phyloP scores from a whole-genome alignment of 768 basidiomycete species.

The Neoboletus brunneissimus region DNA sequence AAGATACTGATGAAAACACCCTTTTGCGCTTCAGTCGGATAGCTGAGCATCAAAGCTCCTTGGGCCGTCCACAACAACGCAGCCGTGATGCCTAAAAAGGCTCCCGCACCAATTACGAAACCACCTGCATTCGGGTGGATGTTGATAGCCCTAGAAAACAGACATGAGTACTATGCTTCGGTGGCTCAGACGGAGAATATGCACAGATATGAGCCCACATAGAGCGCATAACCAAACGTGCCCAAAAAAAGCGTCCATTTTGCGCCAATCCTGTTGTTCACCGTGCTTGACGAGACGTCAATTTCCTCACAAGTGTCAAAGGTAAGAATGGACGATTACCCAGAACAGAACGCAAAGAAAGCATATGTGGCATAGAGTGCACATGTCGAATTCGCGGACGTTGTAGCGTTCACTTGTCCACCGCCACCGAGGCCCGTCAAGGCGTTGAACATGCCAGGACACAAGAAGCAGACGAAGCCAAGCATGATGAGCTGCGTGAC shows the following conservation, averaged over 20 bases:
- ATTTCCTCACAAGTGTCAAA: background rate
- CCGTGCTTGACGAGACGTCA: conserved; percentile 43
- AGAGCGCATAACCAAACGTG: conserved; percentile 68
- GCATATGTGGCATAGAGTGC: conserved; percentile 64
- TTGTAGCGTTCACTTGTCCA: conserved; percentile 63
- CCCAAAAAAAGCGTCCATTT: conserved; percentile 70
- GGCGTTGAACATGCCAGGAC: conserved; percentile 69
- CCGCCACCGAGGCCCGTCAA: conserved; percentile 76
- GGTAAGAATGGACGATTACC: conserved; percentile 38
- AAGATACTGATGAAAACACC: conserved; percentile 72
- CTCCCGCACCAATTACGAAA: conserved; percentile 69
- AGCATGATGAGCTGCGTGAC: conserved; percentile 59
- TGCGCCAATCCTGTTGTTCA: conserved; percentile 76
- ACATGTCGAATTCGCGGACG: conserved; percentile 67
- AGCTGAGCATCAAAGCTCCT: conserved; percentile 74
- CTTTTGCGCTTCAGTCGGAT: conserved; percentile 74
- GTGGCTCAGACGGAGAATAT: conserved; percentile 19
- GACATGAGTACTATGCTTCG: background rate
- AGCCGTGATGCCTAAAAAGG: conserved; percentile 67
- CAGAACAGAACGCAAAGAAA: conserved; percentile 59
- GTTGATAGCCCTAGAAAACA: conserved; percentile 53
- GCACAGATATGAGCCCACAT: conserved; percentile 69
- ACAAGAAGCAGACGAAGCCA: conserved; percentile 62
- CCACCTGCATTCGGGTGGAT: conserved; percentile 57
- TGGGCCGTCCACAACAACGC: conserved; percentile 76